Conservation (phyloP, 1,139 yeast species). For the Lodderomyces jiufengensis region DNA sequence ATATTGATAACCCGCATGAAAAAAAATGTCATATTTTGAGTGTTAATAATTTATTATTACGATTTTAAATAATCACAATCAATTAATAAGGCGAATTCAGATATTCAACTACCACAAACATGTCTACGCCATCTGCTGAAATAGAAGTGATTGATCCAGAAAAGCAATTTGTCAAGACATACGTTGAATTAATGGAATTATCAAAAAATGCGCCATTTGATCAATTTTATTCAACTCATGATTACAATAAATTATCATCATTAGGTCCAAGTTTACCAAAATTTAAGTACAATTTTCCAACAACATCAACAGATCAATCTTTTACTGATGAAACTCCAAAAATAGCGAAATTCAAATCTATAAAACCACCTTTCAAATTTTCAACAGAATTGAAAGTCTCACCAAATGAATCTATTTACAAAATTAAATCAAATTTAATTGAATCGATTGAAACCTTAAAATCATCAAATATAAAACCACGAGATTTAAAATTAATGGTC, state of each 20-base stretch:
- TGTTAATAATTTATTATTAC: too few species aligned
- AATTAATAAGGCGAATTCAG: too few species aligned
- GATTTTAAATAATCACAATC: too few species aligned
- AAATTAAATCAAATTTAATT: conserved; percentile 31
- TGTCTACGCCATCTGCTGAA: conserved; percentile 8
- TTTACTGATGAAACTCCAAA: conserved; percentile 3
- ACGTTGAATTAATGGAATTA: conserved; percentile 31
- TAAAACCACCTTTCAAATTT: conserved; percentile 45
- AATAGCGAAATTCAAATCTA: conserved; percentile 35
- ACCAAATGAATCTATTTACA: conserved; percentile 28
- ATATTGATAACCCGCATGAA: too few species aligned
- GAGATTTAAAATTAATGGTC: conserved; percentile 36
- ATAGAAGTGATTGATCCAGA: conserved; percentile 10
- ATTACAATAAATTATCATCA: conserved; percentile 29
- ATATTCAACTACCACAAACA: too few species aligned
- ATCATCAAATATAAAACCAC: conserved; percentile 23
- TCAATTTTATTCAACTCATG: conserved; percentile 29
- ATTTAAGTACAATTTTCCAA: conserved; percentile 28
- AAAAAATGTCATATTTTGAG: too few species aligned
- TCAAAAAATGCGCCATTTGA: conserved; percentile 23
- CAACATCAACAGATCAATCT: conserved; percentile 2
- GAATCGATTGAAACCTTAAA: conserved; percentile 22
- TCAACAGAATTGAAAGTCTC: conserved; percentile 24
- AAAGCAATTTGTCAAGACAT: conserved; percentile 31
- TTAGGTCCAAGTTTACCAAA: conserved; percentile 44